phyloP scores from a whole-genome alignment of 345 rosid species.

The Corymbia maculata region DNA sequence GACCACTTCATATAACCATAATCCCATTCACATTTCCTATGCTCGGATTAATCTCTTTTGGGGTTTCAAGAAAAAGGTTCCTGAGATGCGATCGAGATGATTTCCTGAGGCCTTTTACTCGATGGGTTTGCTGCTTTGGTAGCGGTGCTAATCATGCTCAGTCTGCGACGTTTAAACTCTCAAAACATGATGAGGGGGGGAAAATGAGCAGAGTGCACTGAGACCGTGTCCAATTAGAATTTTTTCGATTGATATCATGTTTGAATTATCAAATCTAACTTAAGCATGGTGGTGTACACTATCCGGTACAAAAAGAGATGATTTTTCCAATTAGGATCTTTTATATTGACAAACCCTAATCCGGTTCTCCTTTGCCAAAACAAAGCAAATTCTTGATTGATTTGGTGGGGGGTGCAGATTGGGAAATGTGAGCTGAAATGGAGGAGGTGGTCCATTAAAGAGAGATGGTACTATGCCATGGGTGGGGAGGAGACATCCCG shows the following conservation, averaged over 20 bases:
- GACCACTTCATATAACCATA: conserved; percentile 21
- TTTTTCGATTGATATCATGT: background rate
- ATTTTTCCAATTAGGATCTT: background rate
- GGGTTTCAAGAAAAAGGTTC: background rate
- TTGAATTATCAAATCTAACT: background rate
- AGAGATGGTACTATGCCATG: background rate
- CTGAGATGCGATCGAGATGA: background rate
- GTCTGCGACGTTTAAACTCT: background rate
- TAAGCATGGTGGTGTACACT: background rate
- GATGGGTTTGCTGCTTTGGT: background rate
- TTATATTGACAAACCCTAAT: background rate
- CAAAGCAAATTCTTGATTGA: background rate
- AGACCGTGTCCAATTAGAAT: background rate
- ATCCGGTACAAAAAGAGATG: background rate
- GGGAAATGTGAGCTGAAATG: background rate
- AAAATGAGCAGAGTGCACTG: background rate
- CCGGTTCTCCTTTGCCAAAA: background rate
- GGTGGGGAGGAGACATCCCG: background rate
- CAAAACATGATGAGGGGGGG: background rate
- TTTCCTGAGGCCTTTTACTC: background rate
- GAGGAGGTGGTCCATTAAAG: background rate
- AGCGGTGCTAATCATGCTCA: background rate
- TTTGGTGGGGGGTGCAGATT: background rate
- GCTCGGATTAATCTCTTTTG: background rate
- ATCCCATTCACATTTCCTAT: background rate